Base-by-base conservation (phyloP, 148 eudicot species). In the Chenopodium quinoa region DNA sequence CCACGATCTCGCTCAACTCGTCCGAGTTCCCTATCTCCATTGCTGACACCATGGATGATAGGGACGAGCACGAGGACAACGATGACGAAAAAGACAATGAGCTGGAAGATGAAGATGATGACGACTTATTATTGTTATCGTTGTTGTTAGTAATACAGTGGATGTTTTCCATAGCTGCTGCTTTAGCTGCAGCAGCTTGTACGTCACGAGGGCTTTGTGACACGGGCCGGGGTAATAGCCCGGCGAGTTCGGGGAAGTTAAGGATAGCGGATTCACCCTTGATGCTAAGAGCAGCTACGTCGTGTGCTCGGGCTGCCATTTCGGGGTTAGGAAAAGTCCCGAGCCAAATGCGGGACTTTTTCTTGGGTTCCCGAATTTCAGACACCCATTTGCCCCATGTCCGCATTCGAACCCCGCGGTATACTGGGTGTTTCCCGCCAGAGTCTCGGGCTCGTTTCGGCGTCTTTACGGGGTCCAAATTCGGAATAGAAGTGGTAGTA, bases 371-470 rank as follows among this genome's bases (percentile, higher is more conserved):
- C 0, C 97, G 90, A 69, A 93, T 93, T 87, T 93, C 95, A 14
- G 97, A 93, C 2, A 93, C 97, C 97, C 97, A 93, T 88, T 93
- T 93, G 25, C 97, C 95, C 95, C 95, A 93, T 47, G 83, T 83
- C 9, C 97, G 78, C 94, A 87, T 91, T 54, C 97, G 86, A 81
- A 93, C 93, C 9, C 97, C 95, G 0, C 92, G 86, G 86, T 91
- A 93, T 0, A 88, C 89, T 67, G 94, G 97, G 86, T 92, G 91
- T 9, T 79, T 84, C 9, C 77, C 77, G 64, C 82, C 44, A 74
- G 84, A 73, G 66, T 83, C 84, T 71, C 80, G 71, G 2, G 23
- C 47, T 12, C 84, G 83, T 48, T 85, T 81, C 3, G 81, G 37
- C 27, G 71, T 32, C 16, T 69, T 78, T 9, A 1, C 44, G 29